A percentile compares a stretch with the other conserved stretches of the same genome.
Evolutionary conservation across 345 rosid species (phyloP).

Genomic region (Xanthoceras sorbifolium): DNA sequence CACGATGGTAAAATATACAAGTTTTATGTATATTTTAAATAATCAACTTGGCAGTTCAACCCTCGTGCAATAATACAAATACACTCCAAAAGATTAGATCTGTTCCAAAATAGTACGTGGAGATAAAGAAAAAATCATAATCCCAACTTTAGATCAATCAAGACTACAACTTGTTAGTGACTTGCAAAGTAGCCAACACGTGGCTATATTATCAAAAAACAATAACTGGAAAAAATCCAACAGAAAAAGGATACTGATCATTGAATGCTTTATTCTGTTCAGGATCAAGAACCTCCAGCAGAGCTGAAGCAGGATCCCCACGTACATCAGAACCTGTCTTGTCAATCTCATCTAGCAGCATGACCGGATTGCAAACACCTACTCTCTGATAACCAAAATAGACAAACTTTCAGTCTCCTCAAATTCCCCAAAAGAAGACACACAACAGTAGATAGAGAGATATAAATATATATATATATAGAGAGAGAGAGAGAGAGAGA

Average conservation of each 20-base stretch:
- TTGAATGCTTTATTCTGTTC: conserved; percentile 92
- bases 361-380: conserved; percentile 96
- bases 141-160: neutral
- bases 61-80: conserved; percentile 14
- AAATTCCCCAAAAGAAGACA: neutral
- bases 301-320: conserved; percentile 99
- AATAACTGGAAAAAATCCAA: conserved; percentile 13
- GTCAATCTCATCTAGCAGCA: conserved; percentile 97
- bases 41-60: conserved; percentile 10
- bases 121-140: neutral
- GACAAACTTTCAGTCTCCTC: conserved; percentile 12
- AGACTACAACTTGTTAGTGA: neutral
- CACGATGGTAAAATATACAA: neutral
- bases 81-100: neutral
- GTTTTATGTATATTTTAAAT: too few relatives aligned
- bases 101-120: neutral
- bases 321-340: conserved; percentile 97
- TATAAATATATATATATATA: too few relatives aligned
- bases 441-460: neutral
- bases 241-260: conserved; percentile 88
- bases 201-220: neutral
- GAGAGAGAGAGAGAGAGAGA: neutral
- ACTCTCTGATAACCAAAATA: conserved; percentile 64
- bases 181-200: neutral
- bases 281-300: conserved; percentile 98